Base-by-base conservation (phyloP, 352 stramenopile species). In the Globisporangium camurandrum region DNA sequence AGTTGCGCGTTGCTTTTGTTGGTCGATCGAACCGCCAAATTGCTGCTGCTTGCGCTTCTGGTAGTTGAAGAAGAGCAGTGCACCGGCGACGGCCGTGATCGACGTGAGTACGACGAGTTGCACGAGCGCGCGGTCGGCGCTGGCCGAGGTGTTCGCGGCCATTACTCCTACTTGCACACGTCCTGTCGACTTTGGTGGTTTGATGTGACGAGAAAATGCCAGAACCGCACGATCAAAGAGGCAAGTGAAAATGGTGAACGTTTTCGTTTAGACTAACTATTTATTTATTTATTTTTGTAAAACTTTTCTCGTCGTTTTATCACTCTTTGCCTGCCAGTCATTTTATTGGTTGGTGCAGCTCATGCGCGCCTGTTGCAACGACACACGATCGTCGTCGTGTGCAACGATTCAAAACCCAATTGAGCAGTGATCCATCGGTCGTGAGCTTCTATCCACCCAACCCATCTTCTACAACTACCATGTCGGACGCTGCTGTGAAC, bases 351-450 rank as follows among this genome's bases (percentile, higher is more conserved):
- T n/a, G n/a, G n/a, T n/a, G n/a, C n/a, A n/a, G n/a, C n/a, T n/a
- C n/a, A n/a, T n/a, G n/a, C n/a, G n/a, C n/a, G n/a, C n/a, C n/a
- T n/a, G n/a, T n/a, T n/a, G n/a, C n/a, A n/a, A n/a, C n/a, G n/a
- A n/a, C n/a, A n/a, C n/a, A n/a, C n/a, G n/a, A n/a, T n/a, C n/a
- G n/a, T n/a, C n/a, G n/a, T n/a, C n/a, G n/a, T n/a, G n/a, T n/a
- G n/a, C n/a, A n/a, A n/a, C n/a, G n/a, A n/a, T n/a, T 54, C 52
- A 70, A 74, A 74, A 62, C 44, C 33, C 23, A 26, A 52, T 64
- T 59, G 57, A 80, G 81, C 82, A 87, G 82, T 93, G 82, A 93
- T 93, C 82, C 76, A 68, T 88, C 69, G 71, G 77, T 85, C 77
- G 82, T 93, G 82, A 93, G 82, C 82, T 86, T 86, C 62, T 43